phyloP scores from a whole-genome alignment of 2,329 filamentous ascomycete genomes.

The Colletotrichum tropicale region DNA sequence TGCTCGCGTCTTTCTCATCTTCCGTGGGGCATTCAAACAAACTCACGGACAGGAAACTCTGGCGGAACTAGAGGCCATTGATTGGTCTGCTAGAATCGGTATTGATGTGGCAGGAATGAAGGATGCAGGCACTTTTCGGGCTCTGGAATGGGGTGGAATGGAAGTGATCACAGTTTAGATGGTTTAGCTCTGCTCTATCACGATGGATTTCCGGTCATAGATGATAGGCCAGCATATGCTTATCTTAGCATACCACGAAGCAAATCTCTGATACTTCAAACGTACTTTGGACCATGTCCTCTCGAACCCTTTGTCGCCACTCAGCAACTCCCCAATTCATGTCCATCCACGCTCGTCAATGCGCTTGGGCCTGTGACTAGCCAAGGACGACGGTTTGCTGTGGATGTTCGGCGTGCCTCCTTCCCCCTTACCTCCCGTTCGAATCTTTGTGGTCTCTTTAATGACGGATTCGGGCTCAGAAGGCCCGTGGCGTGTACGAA shows the following conservation, averaged over 20 bases:
- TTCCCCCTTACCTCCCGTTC: not conserved
- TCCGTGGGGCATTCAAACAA: not conserved
- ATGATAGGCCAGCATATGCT: not conserved
- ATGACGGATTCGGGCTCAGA: not conserved
- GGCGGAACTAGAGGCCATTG: not conserved
- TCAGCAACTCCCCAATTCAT: not conserved
- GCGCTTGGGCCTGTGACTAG: not conserved
- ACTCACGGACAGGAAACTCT: not conserved
- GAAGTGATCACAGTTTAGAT: not conserved
- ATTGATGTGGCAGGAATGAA: not conserved
- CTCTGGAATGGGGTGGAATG: not conserved
- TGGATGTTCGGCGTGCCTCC: not conserved
- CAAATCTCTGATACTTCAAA: not conserved
- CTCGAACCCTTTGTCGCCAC: not conserved
- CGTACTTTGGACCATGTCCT: not conserved
- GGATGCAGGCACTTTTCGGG: not conserved
- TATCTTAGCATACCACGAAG: not conserved
- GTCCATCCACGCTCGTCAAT: not conserved
- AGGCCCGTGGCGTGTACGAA: not conserved
- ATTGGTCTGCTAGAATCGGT: not conserved
- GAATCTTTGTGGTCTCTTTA: not conserved
- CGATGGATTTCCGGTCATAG: not conserved
- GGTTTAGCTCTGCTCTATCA: not conserved
- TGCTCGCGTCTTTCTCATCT: not conserved
- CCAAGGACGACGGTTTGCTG: not conserved